Evolutionary conservation across 495 filamentous ascomycete species (phyloP).

Genomic region (Rusavskia elegans): DNA sequence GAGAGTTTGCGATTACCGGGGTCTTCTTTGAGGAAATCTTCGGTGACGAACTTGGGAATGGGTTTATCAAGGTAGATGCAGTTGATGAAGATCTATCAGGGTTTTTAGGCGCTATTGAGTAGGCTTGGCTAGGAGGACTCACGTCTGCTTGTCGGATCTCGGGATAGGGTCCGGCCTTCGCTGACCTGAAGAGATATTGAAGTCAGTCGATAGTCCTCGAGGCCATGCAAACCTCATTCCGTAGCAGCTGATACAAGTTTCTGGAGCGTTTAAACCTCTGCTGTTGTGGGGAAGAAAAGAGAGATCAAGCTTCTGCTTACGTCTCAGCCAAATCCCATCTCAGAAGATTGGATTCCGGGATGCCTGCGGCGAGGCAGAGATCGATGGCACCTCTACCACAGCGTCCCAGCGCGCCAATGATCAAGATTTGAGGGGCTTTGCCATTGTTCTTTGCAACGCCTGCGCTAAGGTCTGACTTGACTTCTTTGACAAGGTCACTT

Average conservation of each 20-base stretch:
- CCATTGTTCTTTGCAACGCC: slow-evolving; percentile 35
- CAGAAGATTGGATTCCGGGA: slow-evolving; percentile 57
- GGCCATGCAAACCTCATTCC: too few species aligned
- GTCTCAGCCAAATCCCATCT: slow-evolving; percentile 95
- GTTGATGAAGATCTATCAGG: slow-evolving; percentile 58
- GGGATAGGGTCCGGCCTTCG: slow-evolving; percentile 61
- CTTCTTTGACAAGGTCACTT: slow-evolving; percentile 50
- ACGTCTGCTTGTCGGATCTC: slow-evolving; percentile 57
- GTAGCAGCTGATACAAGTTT: too few species aligned
- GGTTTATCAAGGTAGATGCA: slow-evolving; percentile 65
- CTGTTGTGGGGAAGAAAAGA: too few species aligned
- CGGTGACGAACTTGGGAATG: slow-evolving; percentile 60
- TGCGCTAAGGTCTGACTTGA: slow-evolving; percentile 43
- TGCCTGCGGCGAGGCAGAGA: slow-evolving; percentile 56
- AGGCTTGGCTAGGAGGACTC: too few species aligned
- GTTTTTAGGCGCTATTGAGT: too few species aligned
- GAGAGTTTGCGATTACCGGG: slow-evolving; percentile 60
- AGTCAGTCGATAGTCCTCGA: too few species aligned
- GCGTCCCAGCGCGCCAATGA: slow-evolving; percentile 60
- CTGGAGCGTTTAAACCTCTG: too few species aligned
- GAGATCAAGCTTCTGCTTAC: too few species aligned
- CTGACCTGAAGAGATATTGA: slow-evolving; percentile 1
- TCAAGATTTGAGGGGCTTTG: slow-evolving; percentile 33
- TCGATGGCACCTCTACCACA: slow-evolving; percentile 80
- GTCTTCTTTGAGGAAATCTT: slow-evolving; percentile 48